phyloP scores from a whole-genome alignment of 2,329 filamentous ascomycete species.

The Orbilia quercus region DNA sequence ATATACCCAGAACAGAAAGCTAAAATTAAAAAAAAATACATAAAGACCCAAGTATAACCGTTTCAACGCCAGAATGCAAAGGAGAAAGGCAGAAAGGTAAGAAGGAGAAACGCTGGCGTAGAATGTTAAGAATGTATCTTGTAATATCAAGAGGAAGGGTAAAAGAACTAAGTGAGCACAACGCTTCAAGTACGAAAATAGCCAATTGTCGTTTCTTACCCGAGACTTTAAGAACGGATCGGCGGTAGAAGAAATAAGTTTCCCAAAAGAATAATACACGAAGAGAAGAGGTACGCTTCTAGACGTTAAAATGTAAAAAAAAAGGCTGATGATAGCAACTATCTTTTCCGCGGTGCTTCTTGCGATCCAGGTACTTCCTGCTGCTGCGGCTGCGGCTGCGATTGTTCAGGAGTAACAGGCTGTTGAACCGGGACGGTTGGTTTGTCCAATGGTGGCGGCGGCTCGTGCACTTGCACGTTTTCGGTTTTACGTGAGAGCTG shows the following conservation, averaged over 20 bases:
- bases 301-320: background rate
- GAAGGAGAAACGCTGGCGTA: slow-evolving; percentile 18
- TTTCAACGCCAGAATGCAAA: slow-evolving; percentile 52
- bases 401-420: slow-evolving; percentile 22
- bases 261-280: slow-evolving; percentile 41
- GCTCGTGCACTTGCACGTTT: background rate
- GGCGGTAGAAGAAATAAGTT: slow-evolving; percentile 16
- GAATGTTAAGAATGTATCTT: slow-evolving; percentile 29
- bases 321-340: background rate
- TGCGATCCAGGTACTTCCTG: slow-evolving; percentile 23
- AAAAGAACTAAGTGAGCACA: slow-evolving; percentile 2
- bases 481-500: slow-evolving; percentile 23
- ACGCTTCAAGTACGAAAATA: slow-evolving; percentile 15
- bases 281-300: slow-evolving; percentile 5
- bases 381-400: slow-evolving; percentile 13
- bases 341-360: slow-evolving; percentile 46
- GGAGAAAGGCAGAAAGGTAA: slow-evolving; percentile 2
- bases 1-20: background rate
- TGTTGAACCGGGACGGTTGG: slow-evolving; percentile 6
- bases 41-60: slow-evolving; percentile 31
- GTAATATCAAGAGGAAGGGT: slow-evolving; percentile 44
- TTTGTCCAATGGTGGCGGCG: background rate
- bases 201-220: slow-evolving; percentile 20
- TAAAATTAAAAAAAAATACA: slow-evolving; percentile 7
- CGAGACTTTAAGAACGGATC: slow-evolving; percentile 23